These are phyloP conservation scores for Cucumis cinereus DNA, from an alignment of 306 rosid species.

Conservation along the genomic window DNA sequence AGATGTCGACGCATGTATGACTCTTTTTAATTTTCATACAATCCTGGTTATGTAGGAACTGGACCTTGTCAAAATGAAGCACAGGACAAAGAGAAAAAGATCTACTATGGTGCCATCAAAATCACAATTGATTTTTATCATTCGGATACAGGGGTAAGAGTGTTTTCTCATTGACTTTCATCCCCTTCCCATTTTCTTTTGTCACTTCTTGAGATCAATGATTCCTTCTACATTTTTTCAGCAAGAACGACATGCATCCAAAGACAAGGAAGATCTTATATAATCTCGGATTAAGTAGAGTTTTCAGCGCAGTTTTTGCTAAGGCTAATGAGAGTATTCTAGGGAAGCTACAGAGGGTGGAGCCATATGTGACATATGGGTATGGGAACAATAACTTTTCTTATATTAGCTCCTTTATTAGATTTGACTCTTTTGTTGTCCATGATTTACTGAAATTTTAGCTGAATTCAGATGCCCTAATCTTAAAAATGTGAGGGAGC, in stretches of 20 bases:
- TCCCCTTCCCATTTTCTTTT: background rate
- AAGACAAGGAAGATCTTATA: slow-evolving; percentile 44
- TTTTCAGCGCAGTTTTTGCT: slow-evolving; percentile 56
- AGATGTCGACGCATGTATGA: background rate
- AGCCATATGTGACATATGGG: slow-evolving; percentile 92
- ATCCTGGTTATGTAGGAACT: slow-evolving; percentile 37
- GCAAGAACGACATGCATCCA: slow-evolving; percentile 84
- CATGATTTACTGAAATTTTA: background rate
- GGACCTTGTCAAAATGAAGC: slow-evolving; percentile 62
- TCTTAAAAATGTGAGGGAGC: slow-evolving; percentile 63
- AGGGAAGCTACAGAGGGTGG: slow-evolving; percentile 59
- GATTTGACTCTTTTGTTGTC: background rate
- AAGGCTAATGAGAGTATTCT: slow-evolving; percentile 40
- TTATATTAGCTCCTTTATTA: background rate
- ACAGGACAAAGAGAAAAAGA: slow-evolving; percentile 54
- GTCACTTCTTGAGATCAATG: background rate
- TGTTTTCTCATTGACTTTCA: background rate
- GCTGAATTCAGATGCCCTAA: slow-evolving; percentile 51
- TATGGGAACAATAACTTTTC: slow-evolving; percentile 14
- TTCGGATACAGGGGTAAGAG: slow-evolving; percentile 69
- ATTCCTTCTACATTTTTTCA: slow-evolving; percentile 10
- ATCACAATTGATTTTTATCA: slow-evolving; percentile 39
- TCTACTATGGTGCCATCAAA: slow-evolving; percentile 10
- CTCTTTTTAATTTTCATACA: background rate
- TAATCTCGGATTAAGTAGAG: slow-evolving; percentile 42